These are phyloP conservation scores for Penicillium salamii DNA, from an alignment of 495 filamentous ascomycete genomes.

Conservation along the genomic window DNA sequence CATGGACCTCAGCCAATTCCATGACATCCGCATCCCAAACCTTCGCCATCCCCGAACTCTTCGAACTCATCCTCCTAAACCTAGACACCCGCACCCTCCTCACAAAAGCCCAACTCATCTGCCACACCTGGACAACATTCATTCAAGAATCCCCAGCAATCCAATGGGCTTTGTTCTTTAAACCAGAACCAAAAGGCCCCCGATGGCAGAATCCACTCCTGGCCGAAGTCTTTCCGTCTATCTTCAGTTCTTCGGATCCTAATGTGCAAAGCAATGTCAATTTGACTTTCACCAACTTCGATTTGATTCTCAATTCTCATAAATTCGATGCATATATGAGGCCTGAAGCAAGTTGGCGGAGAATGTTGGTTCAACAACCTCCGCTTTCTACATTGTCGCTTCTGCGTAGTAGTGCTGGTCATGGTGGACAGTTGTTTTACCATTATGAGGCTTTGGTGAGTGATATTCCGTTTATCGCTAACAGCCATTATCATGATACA, in stretches of 20 bases:
- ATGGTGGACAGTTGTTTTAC: neutral
- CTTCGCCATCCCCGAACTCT: conserved; percentile 15
- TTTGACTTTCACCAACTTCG: neutral
- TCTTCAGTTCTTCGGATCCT: neutral
- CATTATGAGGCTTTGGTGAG: neutral
- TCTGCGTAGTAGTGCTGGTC: neutral
- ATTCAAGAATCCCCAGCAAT: conserved; percentile 11
- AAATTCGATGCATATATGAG: conserved; percentile 2
- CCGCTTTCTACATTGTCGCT: conserved; percentile 1
- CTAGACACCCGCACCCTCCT: conserved; percentile 17
- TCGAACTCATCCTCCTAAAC: conserved; percentile 18
- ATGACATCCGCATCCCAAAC: neutral
- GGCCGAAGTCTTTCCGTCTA: conserved; percentile 7
- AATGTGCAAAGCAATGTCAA: neutral
- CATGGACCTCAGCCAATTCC: neutral
- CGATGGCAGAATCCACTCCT: conserved; percentile 11
- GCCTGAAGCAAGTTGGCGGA: conserved; percentile 18
- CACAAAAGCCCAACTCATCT: conserved; percentile 10
- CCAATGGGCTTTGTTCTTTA: conserved; percentile 16
- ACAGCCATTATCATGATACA: too few relatives aligned
- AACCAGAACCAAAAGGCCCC: conserved; percentile 1
- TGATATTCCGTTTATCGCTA: too few relatives aligned
- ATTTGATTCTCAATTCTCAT: neutral
- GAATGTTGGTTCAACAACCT: conserved; percentile 18
- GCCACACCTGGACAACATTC: conserved; percentile 7